Base-by-base conservation (phyloP, 2,329 filamentous ascomycete species). In the Aspergillus sp. region DNA sequence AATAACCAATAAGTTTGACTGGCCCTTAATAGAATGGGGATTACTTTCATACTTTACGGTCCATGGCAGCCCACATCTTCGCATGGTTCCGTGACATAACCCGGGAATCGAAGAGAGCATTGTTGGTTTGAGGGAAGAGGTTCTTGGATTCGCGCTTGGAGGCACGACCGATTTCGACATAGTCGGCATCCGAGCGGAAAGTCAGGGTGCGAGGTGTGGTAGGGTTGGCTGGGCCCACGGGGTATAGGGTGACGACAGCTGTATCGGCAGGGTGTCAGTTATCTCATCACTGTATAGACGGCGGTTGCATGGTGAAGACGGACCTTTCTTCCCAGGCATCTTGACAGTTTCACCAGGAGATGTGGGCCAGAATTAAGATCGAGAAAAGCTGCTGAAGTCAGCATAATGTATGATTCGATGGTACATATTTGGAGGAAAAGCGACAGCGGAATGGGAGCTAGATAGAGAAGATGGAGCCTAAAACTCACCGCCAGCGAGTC, bases 61-160 rank as follows among this genome's bases (percentile, higher is more conserved):
- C 56, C 5, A 60, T 30, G 30, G 51, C 56, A 8, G 68, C 65
- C 22, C 52, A 57, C 4, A 78, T 45, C n/a, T 64, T 60, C 11
- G 74, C 75, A 69, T 78, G 76, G 6, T 70, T 66, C 40, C 75
- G 69, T 22, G 76, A 78, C 68, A 78, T 74, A 10, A 78, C 76
- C 47, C 73, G 69, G 45, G 74, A 77, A 20, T 76, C 72, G 55
- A 77, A 78, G 62, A 70, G 73, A 30, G 64, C 72, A 65, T 78
- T 78, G 38, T 72, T 49, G n/a, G 48, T 36, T 17, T 60, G 57
- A 6, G 75, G 71, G 3, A 59, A 43, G 2, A 76, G 65, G 41
- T 69, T 65, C 52, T 72, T 73, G 1, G 51, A 48, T 26, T 67
- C 67, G 16, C 66, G 71, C 45, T 70, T 73, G 4, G 74, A 77